phyloP scores from a whole-genome alignment of 225 moss, liverwort and hornwort genomes.

The Physcomitrium patens region DNA sequence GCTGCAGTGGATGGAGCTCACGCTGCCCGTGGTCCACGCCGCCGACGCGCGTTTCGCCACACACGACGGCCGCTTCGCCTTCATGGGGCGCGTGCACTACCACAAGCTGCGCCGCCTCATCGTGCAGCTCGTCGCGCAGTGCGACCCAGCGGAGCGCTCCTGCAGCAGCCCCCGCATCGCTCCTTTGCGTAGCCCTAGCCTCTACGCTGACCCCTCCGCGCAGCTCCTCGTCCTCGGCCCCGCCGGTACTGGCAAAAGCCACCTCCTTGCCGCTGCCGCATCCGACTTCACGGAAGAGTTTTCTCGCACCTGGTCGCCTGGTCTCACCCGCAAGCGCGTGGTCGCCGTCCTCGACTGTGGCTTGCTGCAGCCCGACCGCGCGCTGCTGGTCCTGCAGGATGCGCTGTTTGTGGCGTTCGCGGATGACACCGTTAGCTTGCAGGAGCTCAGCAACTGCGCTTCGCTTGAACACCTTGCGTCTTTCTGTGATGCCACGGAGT shows the following conservation, averaged over 20 bases:
- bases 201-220: constrained; percentile 47
- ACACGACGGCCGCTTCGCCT: constrained; percentile 57
- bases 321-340: constrained; percentile 46
- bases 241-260: constrained; percentile 49
- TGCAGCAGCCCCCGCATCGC: no score
- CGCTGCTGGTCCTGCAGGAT: constrained; percentile 41
- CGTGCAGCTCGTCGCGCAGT: constrained; percentile 33
- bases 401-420: constrained; percentile 47
- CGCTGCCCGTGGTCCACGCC: constrained; percentile 40
- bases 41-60: constrained; percentile 55
- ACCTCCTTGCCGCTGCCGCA: constrained; percentile 37
- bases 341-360: constrained; percentile 56
- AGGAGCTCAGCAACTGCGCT: constrained; percentile 33
- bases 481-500: constrained; percentile 54
- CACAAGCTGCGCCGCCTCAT: constrained; percentile 47
- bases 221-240: constrained; percentile 48
- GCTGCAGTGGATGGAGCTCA: constrained; percentile 57
- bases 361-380: constrained; percentile 45
- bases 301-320: constrained; percentile 24
- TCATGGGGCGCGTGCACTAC: constrained; percentile 45
- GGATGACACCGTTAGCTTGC: constrained; percentile 42
- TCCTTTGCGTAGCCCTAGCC: constrained; percentile 16
- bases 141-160: no score
- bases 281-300: constrained; percentile 58
- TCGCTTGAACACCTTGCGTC: constrained; percentile 31